Evolutionary conservation across 2,329 filamentous ascomycete species (phyloP).

Genomic region (Aureobasidium sp.): DNA sequence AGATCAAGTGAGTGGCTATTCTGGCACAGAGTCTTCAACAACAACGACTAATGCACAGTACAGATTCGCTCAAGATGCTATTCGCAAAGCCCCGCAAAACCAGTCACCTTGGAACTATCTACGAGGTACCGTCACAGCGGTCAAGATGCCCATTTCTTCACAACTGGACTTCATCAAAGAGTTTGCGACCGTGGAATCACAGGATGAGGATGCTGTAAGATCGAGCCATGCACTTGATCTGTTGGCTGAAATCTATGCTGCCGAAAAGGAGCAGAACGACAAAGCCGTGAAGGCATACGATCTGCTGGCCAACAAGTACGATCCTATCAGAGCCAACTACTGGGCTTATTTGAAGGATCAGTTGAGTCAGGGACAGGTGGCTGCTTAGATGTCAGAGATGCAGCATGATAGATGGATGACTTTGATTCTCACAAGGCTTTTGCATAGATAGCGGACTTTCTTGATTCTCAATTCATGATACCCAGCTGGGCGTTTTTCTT

Average conservation of each 20-base stretch:
- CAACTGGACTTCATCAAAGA: constrained; percentile 48
- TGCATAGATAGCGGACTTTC: not conserved
- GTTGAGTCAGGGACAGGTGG: constrained; percentile 26
- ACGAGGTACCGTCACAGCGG: constrained; percentile 64
- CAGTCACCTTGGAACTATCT: constrained; percentile 93
- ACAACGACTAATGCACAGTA: not conserved
- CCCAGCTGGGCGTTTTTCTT: constrained; percentile 10
- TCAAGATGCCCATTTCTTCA: constrained; percentile 43
- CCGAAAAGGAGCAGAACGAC: constrained; percentile 46
- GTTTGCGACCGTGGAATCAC: constrained; percentile 44
- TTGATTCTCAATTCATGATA: constrained; percentile 5
- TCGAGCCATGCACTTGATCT: constrained; percentile 62
- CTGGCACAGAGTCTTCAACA: not conserved
- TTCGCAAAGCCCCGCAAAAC: constrained; percentile 80
- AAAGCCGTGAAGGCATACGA: constrained; percentile 64
- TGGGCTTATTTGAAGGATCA: constrained; percentile 69
- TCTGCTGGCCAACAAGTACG: constrained; percentile 75
- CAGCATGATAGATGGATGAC: not conserved
- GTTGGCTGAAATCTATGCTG: constrained; percentile 60
- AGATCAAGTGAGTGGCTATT: constrained; percentile 54
- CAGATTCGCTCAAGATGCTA: constrained; percentile 59
- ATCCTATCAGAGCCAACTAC: constrained; percentile 84
- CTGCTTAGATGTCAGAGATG: not conserved
- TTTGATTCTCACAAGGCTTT: not conserved
- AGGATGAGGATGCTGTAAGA: constrained; percentile 46